Conservation (phyloP, 1,284 basidiomycete species). For the Leccinum pallidistipes region DNA sequence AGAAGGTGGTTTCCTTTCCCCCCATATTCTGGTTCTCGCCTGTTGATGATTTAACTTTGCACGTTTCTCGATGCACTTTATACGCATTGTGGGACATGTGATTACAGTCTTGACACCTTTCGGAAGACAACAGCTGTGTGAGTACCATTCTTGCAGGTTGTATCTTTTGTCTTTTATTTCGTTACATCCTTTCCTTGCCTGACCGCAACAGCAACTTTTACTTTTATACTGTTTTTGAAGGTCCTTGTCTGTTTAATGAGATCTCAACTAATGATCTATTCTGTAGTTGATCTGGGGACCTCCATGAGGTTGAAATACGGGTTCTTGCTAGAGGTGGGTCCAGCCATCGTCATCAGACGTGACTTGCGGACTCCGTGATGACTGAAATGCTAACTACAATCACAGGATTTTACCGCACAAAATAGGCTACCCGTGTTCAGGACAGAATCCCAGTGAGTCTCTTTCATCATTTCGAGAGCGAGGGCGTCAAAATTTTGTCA, state of each 20-base stretch:
- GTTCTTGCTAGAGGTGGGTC: conserved; percentile 61
- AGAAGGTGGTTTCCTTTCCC: conserved; percentile 49
- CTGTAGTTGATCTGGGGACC: conserved; percentile 66
- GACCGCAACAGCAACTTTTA: neutral
- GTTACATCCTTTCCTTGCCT: neutral
- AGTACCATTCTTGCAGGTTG: conserved; percentile 24
- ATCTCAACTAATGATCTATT: conserved; percentile 2
- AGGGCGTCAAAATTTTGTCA: neutral
- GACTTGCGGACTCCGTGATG: neutral
- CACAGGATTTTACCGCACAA: conserved; percentile 70
- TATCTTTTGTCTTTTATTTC: neutral
- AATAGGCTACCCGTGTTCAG: conserved; percentile 82
- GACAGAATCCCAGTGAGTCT: conserved; percentile 77
- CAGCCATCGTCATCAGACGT: neutral
- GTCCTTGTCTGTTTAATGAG: neutral
- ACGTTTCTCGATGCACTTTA: neutral
- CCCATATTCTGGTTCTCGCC: neutral
- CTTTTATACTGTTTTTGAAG: neutral
- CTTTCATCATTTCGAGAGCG: neutral
- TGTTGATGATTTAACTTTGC: conserved; percentile 3
- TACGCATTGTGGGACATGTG: too few species aligned
- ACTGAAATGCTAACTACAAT: neutral
- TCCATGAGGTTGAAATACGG: conserved; percentile 80
- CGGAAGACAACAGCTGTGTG: conserved; percentile 77
- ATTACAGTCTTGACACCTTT: conserved; percentile 73